phyloP scores from a whole-genome alignment of 306 rosid genomes.

The Cyclanthera cordifolia region DNA sequence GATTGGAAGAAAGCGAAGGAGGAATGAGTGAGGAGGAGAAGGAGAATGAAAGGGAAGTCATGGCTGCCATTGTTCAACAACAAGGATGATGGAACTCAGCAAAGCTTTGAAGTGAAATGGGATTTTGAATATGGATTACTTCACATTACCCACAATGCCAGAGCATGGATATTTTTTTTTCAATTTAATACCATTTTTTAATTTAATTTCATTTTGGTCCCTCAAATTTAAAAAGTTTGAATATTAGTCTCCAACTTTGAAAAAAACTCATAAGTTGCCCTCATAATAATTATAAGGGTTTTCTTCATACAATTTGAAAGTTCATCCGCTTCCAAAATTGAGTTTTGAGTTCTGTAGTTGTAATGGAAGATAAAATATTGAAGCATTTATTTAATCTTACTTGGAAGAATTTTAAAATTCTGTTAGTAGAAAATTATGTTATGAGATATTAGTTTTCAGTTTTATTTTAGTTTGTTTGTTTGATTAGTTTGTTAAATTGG shows the following conservation, averaged over 20 bases:
- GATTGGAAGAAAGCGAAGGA: conserved; percentile 22
- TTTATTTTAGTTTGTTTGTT: no score
- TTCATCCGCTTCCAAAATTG: not conserved
- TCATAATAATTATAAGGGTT: not conserved
- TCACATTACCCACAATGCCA: no score
- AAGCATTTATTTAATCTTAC: not conserved
- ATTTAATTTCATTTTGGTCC: no score
- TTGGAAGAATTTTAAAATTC: not conserved
- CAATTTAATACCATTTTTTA: no score
- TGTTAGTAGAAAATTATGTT: no score
- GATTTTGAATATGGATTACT: no score
- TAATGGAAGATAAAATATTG: not conserved
- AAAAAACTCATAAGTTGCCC: no score
- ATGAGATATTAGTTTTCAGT: no score
- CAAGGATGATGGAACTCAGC: not conserved
- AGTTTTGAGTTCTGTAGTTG: not conserved
- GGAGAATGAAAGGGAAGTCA: conserved; percentile 58
- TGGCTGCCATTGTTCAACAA: not conserved
- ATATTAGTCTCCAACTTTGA: no score
- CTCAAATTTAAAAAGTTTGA: no score
- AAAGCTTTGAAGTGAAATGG: not conserved
- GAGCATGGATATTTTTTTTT: no score
- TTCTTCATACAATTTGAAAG: not conserved
- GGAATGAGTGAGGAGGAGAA: conserved; percentile 56
- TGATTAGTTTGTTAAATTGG: no score